Conservation (phyloP, 768 basidiomycete genomes). For the Clavulina sp. region DNA sequence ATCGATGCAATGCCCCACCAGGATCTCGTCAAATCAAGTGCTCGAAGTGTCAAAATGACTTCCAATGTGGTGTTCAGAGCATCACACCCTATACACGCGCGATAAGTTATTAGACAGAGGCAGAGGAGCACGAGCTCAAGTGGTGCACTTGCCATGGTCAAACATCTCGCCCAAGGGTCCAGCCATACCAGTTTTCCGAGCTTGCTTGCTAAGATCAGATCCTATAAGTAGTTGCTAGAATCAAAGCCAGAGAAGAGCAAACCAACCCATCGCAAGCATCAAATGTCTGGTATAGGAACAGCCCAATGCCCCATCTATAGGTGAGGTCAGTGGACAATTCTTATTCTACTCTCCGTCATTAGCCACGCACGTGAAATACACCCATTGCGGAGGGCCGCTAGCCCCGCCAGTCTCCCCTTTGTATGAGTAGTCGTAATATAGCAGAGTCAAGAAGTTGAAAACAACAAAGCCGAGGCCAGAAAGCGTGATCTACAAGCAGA, state of each 20-base stretch:
- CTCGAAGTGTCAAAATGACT: constrained; percentile 61
- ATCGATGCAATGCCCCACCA: constrained; percentile 96
- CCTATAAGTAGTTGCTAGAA: neutral
- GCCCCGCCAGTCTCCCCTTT: constrained; percentile 47
- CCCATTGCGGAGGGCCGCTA: constrained; percentile 55
- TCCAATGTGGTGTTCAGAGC: constrained; percentile 93
- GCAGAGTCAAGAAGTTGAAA: constrained; percentile 65
- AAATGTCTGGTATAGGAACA: constrained; percentile 83
- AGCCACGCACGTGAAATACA: constrained; percentile 66
- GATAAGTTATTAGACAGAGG: neutral
- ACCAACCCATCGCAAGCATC: constrained; percentile 79
- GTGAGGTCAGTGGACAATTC: neutral
- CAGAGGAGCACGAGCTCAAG: constrained; percentile 1
- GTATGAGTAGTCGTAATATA: constrained; percentile 71
- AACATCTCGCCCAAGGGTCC: constrained; percentile 96
- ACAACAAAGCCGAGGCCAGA: constrained; percentile 67
- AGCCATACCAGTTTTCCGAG: constrained; percentile 90
- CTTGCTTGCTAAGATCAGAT: constrained; percentile 56
- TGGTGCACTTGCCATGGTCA: constrained; percentile 57
- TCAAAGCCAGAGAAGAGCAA: neutral
- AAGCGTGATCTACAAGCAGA: constrained; percentile 61
- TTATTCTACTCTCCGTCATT: constrained; percentile 3
- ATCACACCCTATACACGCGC: constrained; percentile 56
- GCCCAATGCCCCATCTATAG: constrained; percentile 62
- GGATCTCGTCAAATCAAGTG: constrained; percentile 78